A percentile compares a stretch with the other conserved stretches of the same genome.
phyloP scores from a whole-genome alignment of 2,329 filamentous ascomycete genomes.

The Cercospora sojina region DNA sequence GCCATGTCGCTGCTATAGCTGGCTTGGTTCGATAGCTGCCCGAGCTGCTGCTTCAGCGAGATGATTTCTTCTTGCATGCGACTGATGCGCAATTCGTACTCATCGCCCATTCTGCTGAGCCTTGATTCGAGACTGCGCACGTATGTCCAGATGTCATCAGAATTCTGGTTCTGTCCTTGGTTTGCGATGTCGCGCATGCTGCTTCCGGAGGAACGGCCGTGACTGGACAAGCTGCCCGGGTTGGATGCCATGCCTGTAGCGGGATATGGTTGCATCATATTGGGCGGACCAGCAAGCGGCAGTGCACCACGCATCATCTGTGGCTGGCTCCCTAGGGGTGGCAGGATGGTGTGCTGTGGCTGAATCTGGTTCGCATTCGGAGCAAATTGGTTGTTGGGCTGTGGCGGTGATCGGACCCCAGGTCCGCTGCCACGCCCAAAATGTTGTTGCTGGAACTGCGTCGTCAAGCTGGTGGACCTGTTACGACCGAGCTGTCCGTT shows the following conservation, averaged over 20 bases:
- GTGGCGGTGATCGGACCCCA: slow-evolving; percentile 54
- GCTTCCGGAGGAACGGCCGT: slow-evolving; percentile 56
- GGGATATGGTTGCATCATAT: slow-evolving; percentile 40
- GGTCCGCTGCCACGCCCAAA: slow-evolving; percentile 58
- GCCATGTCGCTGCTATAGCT: slow-evolving; percentile 37
- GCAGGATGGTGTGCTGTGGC: slow-evolving; percentile 38
- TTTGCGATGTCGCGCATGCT: slow-evolving; percentile 67
- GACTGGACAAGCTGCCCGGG: slow-evolving; percentile 52
- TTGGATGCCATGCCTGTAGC: slow-evolving; percentile 42
- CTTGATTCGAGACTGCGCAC: slow-evolving; percentile 66
- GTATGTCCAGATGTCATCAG: slow-evolving; percentile 64
- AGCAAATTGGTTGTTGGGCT: slow-evolving; percentile 45
- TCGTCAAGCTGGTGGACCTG: slow-evolving; percentile 64
- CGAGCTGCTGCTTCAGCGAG: slow-evolving; percentile 33
- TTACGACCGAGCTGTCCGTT: slow-evolving; percentile 47
- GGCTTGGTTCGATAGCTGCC: slow-evolving; percentile 29
- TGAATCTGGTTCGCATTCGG: slow-evolving; percentile 20
- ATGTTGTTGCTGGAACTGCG: slow-evolving; percentile 65
- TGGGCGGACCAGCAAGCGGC: slow-evolving; percentile 29
- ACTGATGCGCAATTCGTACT: slow-evolving; percentile 48
- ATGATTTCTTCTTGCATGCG: slow-evolving; percentile 48
- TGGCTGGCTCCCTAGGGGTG: slow-evolving; percentile 40
- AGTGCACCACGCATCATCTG: slow-evolving; percentile 25
- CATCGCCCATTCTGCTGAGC: slow-evolving; percentile 49
- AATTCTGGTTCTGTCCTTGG: slow-evolving; percentile 42